These are phyloP conservation scores for Fusarium sp. DNA, from an alignment of 2,329 filamentous ascomycete species.

Conservation along the genomic window DNA sequence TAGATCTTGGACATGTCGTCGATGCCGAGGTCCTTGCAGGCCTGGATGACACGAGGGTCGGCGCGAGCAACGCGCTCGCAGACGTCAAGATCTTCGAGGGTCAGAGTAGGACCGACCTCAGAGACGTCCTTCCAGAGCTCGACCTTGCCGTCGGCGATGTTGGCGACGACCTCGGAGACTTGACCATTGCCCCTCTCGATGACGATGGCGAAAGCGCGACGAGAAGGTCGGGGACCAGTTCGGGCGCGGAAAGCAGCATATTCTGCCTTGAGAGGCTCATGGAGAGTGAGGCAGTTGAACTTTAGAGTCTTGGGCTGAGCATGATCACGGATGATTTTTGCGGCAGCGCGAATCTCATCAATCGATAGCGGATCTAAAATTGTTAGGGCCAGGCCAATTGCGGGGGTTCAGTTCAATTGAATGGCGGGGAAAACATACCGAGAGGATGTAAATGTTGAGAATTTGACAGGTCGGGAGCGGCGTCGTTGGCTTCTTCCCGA, in stretches of 20 bases:
- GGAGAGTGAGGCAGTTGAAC: slow-evolving; percentile 72
- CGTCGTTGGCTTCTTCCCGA: slow-evolving; percentile 53
- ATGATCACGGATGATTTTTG: slow-evolving; percentile 57
- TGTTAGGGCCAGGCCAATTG: neutral
- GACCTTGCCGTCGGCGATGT: slow-evolving; percentile 52
- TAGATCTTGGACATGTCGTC: slow-evolving; percentile 86
- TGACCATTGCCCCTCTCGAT: slow-evolving; percentile 50
- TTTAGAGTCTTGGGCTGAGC: slow-evolving; percentile 47
- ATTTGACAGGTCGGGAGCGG: slow-evolving; percentile 47
- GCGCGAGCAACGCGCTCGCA: slow-evolving; percentile 74
- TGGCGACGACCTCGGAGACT: slow-evolving; percentile 63
- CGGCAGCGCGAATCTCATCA: slow-evolving; percentile 62
- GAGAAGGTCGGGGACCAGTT: slow-evolving; percentile 56
- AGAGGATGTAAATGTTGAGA: slow-evolving; percentile 50
- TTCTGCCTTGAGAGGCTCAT: slow-evolving; percentile 70
- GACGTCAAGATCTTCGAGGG: slow-evolving; percentile 82
- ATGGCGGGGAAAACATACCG: slow-evolving; percentile 32
- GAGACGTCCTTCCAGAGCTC: slow-evolving; percentile 57
- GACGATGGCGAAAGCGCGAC: slow-evolving; percentile 60
- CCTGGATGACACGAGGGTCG: slow-evolving; percentile 79
- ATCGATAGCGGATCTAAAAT: slow-evolving; percentile 60
- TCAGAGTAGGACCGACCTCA: slow-evolving; percentile 64
- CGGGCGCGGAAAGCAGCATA: slow-evolving; percentile 68
- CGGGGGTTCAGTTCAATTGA: neutral
- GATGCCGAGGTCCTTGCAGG: slow-evolving; percentile 79